Evolutionary conservation across 345 rosid species (phyloP), one percentile per base, ranked within the genome.

Genomic region (Aquilaria yunnanensis): DNA sequence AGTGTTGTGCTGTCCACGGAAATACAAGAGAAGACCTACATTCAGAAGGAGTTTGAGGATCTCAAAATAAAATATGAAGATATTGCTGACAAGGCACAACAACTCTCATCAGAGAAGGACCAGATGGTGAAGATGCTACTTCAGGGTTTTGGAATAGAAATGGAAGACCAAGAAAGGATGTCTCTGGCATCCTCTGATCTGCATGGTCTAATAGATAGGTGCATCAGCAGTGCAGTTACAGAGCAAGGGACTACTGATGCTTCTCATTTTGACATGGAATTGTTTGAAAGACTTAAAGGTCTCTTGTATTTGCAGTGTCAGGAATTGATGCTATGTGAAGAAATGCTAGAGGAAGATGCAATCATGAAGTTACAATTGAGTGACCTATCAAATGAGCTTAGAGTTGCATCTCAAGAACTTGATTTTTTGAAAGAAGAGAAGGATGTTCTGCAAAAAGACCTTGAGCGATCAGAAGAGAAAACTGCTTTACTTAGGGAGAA

Each of bases 381-480:
- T 70, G 68, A 77, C 67, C 66, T 87, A 54, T 78, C 83, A 51
- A 66, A 74, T 55, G 79, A 80, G 65, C 73, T 85, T 55, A 70
- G 73, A 59, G 16, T 46, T 16, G 68, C 78, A 62, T 76, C 80
- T 63, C 72, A 59, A 72, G 81, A 84, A 57, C 86, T 83, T 70
- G 72, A 66, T 59, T 67, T 71, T 2, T 59, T 84, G 59, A 85
- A 81, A 83, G 82, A 70, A 69, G 93, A 84, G 69, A 89, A 80
- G 48, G 82, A 56, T 62, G 56, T 69, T 59, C 67, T 87, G 76
- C 85, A 75, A 67, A 79, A 79, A 47, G 87, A 81, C 80, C 90
- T 87, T 60, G 89, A 78, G 55, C 86, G 83, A 23, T 81, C 90
- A 59, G 96, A 87, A 70, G 97, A 85, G 77, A 89, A 85, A 79